Evolutionary conservation across 2,329 filamentous ascomycete species (phyloP), one percentile per base, ranked within the genome.

Genomic region (Alternaria gaisen): DNA sequence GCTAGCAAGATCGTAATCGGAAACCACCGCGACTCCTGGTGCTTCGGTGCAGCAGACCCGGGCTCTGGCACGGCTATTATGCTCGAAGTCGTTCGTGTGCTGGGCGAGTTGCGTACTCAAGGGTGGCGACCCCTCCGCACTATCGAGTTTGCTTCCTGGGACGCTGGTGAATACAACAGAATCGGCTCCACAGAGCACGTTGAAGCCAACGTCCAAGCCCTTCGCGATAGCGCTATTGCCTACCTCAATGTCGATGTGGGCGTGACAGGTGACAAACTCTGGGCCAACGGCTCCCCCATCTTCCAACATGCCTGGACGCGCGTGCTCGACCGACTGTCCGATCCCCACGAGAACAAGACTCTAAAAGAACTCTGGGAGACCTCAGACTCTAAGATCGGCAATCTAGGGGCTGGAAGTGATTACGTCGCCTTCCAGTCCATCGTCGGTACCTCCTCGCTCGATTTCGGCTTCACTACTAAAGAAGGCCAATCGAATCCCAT

Each of bases 131-230:
- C 95, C 1, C 83, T 97, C 16, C 90, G 95, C n/a, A 96, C 93
- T 4, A 97, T 99, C 66, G 91, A 97, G 77, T 98, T 99, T 78
- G 93, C 94, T 73, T 97, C 92, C 34, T 99, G 95, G 95, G 95
- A 99, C 77, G 95, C 88, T 4, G 90, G 90, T 69, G 93, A 94
- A 78, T 98, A 97, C 82, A 97, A 97, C 78, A 82, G 95, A 46
- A 91, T 97, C 59, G 95, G 95, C 9, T 97, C 93, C 11, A 98
- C 95, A 2, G 95, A 99, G 77, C 94, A 91, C 72, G 95, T 99
- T 46, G 95, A 99, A 80, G 90, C 91, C 47, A 90, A 94, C 68
- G 83, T 93, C 28, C 88, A 94, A 0, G 77, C 82, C 3, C 84
- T 99, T 7, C 90, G 92, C 42, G 82, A 86, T 18, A 86, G 95